Evolutionary conservation across 495 filamentous ascomycete species (phyloP).

Genomic region (Penicillium coffeae): DNA sequence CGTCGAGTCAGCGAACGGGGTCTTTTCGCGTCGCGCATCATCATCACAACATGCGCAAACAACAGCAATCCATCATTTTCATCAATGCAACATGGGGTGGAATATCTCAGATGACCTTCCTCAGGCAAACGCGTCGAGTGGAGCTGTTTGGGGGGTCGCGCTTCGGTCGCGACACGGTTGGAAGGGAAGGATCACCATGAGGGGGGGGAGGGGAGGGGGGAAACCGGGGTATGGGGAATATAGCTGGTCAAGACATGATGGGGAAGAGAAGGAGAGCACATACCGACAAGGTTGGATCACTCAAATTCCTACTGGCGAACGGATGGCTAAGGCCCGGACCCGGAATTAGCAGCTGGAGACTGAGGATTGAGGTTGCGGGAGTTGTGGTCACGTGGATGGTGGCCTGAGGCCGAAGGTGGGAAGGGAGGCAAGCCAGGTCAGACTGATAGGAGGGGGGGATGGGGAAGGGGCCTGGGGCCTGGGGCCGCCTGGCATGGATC

Average conservation of each 20-base stretch:
- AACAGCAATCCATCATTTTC: conserved; percentile 4
- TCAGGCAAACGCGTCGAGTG: conserved; percentile 34
- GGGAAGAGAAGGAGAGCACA: conserved; percentile 22
- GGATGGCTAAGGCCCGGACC: conserved; percentile 39
- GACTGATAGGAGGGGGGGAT: conserved; percentile 1
- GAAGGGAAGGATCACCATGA: conserved; percentile 6
- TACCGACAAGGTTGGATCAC: conserved; percentile 49
- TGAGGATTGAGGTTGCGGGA: conserved; percentile 28
- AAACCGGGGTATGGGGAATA: neutral
- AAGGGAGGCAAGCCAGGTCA: neutral
- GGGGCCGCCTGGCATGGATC: neutral
- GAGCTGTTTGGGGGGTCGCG: conserved; percentile 21
- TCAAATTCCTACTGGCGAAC: conserved; percentile 45
- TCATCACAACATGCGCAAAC: conserved; percentile 5
- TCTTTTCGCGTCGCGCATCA: conserved; percentile 7
- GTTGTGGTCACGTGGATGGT: conserved; percentile 37
- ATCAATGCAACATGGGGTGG: neutral
- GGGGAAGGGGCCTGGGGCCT: conserved; percentile 1
- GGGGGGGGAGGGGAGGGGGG: neutral
- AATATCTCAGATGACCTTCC: neutral
- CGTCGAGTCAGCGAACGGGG: conserved; percentile 18
- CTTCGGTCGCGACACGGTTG: conserved; percentile 24
- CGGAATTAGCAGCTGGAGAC: conserved; percentile 39
- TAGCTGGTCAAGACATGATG: conserved; percentile 9
- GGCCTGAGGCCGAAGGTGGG: conserved; percentile 25